phyloP scores from a whole-genome alignment of 2,329 filamentous ascomycete species.

The Tympanopsis confertula region DNA sequence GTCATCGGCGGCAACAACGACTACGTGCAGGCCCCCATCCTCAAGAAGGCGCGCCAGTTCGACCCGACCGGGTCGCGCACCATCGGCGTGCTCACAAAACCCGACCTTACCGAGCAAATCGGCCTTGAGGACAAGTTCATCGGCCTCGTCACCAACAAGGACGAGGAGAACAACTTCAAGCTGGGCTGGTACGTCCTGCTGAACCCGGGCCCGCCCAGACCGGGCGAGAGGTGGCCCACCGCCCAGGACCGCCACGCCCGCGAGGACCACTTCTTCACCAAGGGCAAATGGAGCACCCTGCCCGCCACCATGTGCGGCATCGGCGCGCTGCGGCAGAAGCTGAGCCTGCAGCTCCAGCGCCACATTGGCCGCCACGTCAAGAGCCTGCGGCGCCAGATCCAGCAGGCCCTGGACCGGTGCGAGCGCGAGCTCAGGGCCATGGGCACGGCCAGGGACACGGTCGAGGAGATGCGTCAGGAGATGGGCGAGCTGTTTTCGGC shows the following conservation, averaged over 20 bases:
- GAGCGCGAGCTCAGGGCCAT: conserved; percentile 36
- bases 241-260: conserved; percentile 25
- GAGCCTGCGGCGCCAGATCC: conserved; percentile 35
- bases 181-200: conserved; percentile 39
- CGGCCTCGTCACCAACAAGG: conserved; percentile 36
- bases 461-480: conserved; percentile 39
- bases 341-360: conserved; percentile 35
- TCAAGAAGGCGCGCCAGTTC: conserved; percentile 36
- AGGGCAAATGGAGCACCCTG: conserved; percentile 33
- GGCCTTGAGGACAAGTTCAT: conserved; percentile 41
- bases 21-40: conserved; percentile 37
- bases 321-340: conserved; percentile 30
- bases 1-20: conserved; percentile 43
- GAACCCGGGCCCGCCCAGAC: conserved; percentile 30
- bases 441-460: conserved; percentile 35
- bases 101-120: conserved; percentile 36
- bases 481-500: conserved; percentile 39
- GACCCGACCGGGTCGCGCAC: conserved; percentile 35
- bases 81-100: conserved; percentile 39
- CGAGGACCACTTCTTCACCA: conserved; percentile 35
- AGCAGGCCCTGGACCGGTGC: conserved; percentile 33
- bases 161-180: conserved; percentile 35
- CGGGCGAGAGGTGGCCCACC: conserved; percentile 30
- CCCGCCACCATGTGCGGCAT: conserved; percentile 35
- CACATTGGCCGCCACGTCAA: conserved; percentile 40